phyloP scores from a whole-genome alignment of 805 yeast genomes.

The Kurtzmaniella fragi region DNA sequence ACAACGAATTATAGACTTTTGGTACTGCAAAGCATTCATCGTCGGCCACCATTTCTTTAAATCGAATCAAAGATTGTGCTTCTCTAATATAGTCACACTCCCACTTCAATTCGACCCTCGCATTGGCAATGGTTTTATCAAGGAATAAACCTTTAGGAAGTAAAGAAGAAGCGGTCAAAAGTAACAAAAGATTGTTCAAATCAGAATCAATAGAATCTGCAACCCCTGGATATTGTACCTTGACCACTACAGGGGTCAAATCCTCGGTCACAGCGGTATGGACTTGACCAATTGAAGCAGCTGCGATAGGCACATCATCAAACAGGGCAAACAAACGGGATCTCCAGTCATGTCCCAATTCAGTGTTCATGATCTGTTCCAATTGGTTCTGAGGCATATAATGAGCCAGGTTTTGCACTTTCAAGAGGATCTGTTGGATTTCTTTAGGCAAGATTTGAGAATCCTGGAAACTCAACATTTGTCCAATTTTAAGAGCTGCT shows the following conservation, averaged over 20 bases:
- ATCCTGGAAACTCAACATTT: conserved; percentile 93
- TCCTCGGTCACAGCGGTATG: conserved; percentile 73
- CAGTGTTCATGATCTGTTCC: conserved; percentile 63
- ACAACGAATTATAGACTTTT: conserved; percentile 65
- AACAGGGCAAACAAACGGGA: conserved; percentile 59
- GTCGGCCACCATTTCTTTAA: conserved; percentile 50
- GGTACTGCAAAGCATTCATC: conserved; percentile 76
- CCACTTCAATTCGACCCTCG: conserved; percentile 91
- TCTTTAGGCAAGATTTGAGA: conserved; percentile 78
- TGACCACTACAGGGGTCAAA: conserved; percentile 79
- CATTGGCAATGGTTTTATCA: conserved; percentile 89
- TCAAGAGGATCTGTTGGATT: conserved; percentile 69
- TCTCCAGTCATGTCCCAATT: conserved; percentile 81
- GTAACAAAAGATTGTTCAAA: conserved; percentile 74
- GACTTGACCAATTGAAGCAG: conserved; percentile 94
- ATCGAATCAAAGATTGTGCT: conserved; percentile 68
- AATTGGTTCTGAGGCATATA: conserved; percentile 94
- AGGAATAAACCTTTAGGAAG: conserved; percentile 89
- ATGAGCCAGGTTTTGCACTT: conserved; percentile 92
- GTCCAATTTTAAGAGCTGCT: conserved; percentile 98
- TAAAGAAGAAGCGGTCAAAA: conserved; percentile 79
- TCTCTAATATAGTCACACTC: conserved; percentile 95
- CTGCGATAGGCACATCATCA: conserved; percentile 89
- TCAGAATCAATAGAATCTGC: conserved; percentile 92
- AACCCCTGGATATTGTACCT: conserved; percentile 97